Evolutionary conservation across 495 filamentous ascomycete species (phyloP).

Genomic region (Neurospora terricola): DNA sequence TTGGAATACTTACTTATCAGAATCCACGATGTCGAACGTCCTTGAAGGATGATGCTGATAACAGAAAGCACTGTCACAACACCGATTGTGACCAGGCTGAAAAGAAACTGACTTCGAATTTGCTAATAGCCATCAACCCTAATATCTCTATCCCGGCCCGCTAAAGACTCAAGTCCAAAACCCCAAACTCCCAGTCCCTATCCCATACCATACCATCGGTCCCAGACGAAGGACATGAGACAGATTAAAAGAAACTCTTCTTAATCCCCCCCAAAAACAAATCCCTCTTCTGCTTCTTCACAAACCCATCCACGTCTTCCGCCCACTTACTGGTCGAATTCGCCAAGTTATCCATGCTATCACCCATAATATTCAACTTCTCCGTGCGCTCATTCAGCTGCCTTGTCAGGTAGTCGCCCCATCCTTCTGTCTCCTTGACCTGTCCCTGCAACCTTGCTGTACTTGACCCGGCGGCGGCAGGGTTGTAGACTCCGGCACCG

Average conservation of each 20-base stretch:
- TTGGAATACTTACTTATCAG: no score
- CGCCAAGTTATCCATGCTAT: constrained; percentile 72
- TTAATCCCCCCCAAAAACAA: constrained; percentile 55
- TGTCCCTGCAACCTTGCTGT: constrained; percentile 53
- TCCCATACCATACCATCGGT: no score
- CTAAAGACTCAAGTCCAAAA: no score
- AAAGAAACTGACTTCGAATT: no score
- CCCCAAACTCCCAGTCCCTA: no score
- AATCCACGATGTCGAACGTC: no score
- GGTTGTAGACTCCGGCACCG: constrained; percentile 13
- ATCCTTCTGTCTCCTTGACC: constrained; percentile 34
- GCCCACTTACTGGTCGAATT: constrained; percentile 72
- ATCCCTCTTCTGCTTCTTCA: constrained; percentile 75
- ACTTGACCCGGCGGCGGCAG: constrained; percentile 28
- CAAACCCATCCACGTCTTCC: constrained; percentile 77
- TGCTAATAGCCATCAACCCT: no score
- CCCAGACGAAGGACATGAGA: no score
- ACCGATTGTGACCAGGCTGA: no score
- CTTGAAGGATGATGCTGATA: no score
- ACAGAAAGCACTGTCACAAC: no score
- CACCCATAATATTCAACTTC: constrained; percentile 69
- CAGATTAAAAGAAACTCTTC: constrained; percentile 29
- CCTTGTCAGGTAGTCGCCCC: constrained; percentile 60
- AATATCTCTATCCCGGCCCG: no score
- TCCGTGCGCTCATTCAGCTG: constrained; percentile 86